A percentile compares a stretch with the other conserved stretches of the same genome.
These are phyloP conservation scores for Neoascochyta sp. DNA, from an alignment of 2,329 filamentous ascomycete species.

Conservation along the genomic window DNA sequence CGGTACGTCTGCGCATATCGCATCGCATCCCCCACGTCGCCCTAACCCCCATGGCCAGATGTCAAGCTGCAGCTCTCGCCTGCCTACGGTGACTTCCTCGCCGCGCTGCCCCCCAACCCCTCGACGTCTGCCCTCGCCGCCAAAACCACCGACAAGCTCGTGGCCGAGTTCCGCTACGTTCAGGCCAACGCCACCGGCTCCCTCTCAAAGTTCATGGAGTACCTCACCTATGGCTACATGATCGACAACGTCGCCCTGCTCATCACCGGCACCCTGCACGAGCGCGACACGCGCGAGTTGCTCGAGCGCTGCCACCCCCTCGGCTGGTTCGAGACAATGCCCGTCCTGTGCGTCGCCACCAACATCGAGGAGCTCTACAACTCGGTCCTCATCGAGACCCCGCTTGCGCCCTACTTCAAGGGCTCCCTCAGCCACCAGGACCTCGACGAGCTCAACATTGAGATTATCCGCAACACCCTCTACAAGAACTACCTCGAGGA, in stretches of 20 bases:
- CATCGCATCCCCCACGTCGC: not conserved
- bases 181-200: conserved; percentile 90
- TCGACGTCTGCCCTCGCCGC: conserved; percentile 92
- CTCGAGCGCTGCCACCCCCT: conserved; percentile 94
- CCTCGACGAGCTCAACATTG: conserved; percentile 96
- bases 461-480: conserved; percentile 95
- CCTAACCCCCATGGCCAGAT: conserved; percentile 54
- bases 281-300: conserved; percentile 92
- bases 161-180: conserved; percentile 94
- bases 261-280: conserved; percentile 95
- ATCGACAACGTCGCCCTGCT: conserved; percentile 98
- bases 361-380: conserved; percentile 99
- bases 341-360: conserved; percentile 92
- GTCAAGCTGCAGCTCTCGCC: conserved; percentile 96
- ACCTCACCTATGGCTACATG: conserved; percentile 99
- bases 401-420: conserved; percentile 95
- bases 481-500: conserved; percentile 99
- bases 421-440: conserved; percentile 93
- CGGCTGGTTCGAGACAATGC: conserved; percentile 99
- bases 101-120: conserved; percentile 88
- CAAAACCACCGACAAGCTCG: conserved; percentile 96
- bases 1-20: conserved; percentile 53
- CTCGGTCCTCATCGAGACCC: conserved; percentile 93
- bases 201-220: conserved; percentile 93
- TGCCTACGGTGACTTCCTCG: conserved; percentile 94